Evolutionary conservation across 2,329 filamentous ascomycete species (phyloP), one percentile per base, ranked within the genome.

Genomic region (Alternaria angustiovoidea): DNA sequence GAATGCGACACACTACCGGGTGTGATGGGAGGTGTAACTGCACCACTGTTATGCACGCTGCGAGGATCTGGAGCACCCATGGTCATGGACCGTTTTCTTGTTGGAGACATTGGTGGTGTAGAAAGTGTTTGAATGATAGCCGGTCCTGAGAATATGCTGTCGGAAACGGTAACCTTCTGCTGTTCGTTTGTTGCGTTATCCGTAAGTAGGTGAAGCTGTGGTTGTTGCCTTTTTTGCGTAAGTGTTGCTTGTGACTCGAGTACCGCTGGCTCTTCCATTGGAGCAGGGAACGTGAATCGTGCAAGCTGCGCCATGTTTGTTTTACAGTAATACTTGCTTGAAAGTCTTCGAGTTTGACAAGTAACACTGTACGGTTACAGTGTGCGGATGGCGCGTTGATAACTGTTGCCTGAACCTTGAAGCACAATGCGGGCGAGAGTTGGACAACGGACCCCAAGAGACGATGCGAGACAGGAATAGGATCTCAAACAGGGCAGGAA

Each of bases 21-120:
- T 39, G 75, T 76, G 5, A 62, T 55, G 1, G 75, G 74, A 6
- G 75, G 74, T 12, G 75, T 76, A 30, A 71, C 51, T 9, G 66
- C 57, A 48, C 63, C 61, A 43, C 59, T 66, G 46, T 68, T 61
- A 34, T 67, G 70, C 47, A 63, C 36, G n/a, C 54, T 64, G n/a
- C 26, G 43, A 28, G 51, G 20, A 11, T 64, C 56, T 14, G 63
- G 57, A 3, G 57, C 28, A 20, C 62, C 64, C 63, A 74, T 70
- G 8, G 56, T 71, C 18, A 55, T 43, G 14, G 66, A 55, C 44
- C 64, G 59, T 36, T 57, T 36, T n/a, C 65, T 59, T 4, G 63
- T 68, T 8, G 74, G 71, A 6, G 69, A 75, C 12, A 64, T 65
- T 20, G 74, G 74, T 42, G 74, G 75, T 18, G 72, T 74, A 9